Base-by-base conservation (phyloP, 2,329 filamentous ascomycete species). In the Stachybotrys elegans region DNA sequence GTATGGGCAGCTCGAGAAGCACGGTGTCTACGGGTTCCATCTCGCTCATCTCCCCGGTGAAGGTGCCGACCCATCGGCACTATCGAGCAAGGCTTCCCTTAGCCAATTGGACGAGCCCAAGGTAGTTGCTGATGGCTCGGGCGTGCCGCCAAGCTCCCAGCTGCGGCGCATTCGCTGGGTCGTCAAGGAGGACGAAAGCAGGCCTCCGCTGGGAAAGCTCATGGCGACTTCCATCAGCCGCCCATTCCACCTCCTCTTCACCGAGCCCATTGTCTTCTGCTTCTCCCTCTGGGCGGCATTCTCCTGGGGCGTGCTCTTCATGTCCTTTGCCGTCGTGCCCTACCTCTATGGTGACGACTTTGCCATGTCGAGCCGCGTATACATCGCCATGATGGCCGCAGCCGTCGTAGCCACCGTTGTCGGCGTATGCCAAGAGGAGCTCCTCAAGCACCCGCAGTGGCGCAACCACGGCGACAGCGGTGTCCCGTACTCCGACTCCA, bases 251-350 rank as follows among this genome's bases (percentile, higher is more conserved):
- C 74, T 91, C 2, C 78, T 91, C 14, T 68, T 84, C 51, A 90
- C 86, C 0, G 86, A 91, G 52, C 83, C 86, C 0, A 83, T 89
- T 9, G 85, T 91, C 13, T 89, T 90, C 65, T 89, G 80, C 69
- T 96, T 96, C 69, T 89, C 85, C 1, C 72, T 95, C 1, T 96
- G 91, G 91, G 84, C 90, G 1, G 77, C 88, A 1, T 96, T 96
- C 62, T 84, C 84, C 17, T 96, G 91, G 91, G 89, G 86, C 0
- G 78, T 95, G 0, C 76, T 96, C 0, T 96, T 95, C 62, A 71
- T 95, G 16, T 88, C 86, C 12, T 92, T 95, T 53, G 80, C 81
- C 13, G 85, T 88, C 1, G 79, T 95, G 5, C 88, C 90, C 0
- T 75, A 93, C 4, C 82, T 95, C 20, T 94, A 93, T 63, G 57